Conservation (phyloP, 306 rosid species). For the Quercus rubra region DNA sequence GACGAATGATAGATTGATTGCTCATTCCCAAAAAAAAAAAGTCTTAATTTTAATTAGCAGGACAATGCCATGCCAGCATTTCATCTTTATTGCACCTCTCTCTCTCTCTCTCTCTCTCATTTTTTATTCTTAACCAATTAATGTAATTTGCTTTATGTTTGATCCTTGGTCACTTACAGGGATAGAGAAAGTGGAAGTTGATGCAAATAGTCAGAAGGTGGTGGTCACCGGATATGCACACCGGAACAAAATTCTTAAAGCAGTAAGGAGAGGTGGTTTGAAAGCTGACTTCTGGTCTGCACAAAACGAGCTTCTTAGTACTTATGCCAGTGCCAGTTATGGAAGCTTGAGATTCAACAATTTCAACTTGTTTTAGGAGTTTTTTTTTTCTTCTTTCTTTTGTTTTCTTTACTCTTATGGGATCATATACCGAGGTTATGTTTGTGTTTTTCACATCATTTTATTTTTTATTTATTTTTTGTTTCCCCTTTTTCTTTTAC, state of each 20-base stretch:
- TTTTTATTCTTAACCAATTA: too few relatives aligned
- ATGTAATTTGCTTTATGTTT: background rate
- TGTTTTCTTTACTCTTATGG: background rate
- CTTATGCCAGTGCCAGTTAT: constrained; percentile 53
- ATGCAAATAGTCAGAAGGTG: constrained; percentile 65
- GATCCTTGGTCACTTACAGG: constrained; percentile 34
- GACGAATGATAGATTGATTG: background rate
- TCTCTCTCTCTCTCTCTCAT: too few relatives aligned
- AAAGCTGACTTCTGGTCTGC: constrained; percentile 94
- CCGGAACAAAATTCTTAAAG: constrained; percentile 81
- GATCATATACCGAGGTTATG: background rate
- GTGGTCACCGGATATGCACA: constrained; percentile 69
- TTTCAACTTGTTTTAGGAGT: constrained; percentile 59
- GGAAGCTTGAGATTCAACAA: constrained; percentile 48
- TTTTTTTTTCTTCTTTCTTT: background rate
- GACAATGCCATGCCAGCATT: background rate
- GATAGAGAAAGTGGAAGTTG: constrained; percentile 90
- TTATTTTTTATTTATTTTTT: background rate
- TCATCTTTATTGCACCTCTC: background rate
- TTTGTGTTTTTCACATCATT: background rate
- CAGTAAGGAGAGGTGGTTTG: constrained; percentile 77
- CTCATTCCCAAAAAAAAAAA: background rate
- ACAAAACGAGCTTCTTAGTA: constrained; percentile 70
- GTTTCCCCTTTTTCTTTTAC: constrained; percentile 1
- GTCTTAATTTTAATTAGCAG: background rate